Conservation (phyloP, 768 basidiomycete genomes). For the Amanita inopinata region DNA sequence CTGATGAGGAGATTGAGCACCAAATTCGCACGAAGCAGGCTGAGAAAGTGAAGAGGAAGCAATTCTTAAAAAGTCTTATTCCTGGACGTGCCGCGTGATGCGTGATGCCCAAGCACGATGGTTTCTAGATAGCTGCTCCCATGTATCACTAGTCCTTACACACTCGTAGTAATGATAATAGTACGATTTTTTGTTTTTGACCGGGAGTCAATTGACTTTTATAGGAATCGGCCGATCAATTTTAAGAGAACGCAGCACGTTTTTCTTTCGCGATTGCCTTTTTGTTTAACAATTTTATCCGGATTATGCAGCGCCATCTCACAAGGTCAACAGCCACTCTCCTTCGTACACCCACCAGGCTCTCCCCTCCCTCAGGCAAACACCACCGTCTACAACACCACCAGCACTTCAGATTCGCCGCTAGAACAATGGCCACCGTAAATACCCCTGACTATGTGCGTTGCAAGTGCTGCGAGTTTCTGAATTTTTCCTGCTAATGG, state of each 20-base stretch:
- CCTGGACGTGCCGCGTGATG: background rate
- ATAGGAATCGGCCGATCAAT: background rate
- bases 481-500: too few relatives aligned
- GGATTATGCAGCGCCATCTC: constrained; percentile 8
- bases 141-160: too few relatives aligned
- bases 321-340: constrained; percentile 1
- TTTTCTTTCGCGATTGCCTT: background rate
- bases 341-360: constrained; percentile 7
- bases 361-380: background rate
- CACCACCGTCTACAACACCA: background rate
- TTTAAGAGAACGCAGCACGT: background rate
- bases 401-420: background rate
- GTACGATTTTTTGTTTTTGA: too few relatives aligned
- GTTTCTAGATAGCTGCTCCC: too few relatives aligned
- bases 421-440: constrained; percentile 47
- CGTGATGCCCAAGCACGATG: background rate
- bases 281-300: background rate
- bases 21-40: constrained; percentile 50
- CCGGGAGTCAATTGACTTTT: background rate
- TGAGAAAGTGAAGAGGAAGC: constrained; percentile 43
- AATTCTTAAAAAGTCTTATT: constrained; percentile 26
- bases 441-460: constrained; percentile 55
- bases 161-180: too few relatives aligned
- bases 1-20: constrained; percentile 75
- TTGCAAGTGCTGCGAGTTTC: too few relatives aligned